Conservation (phyloP, 2,329 filamentous ascomycete genomes). For the Paracoccidioides lutzii region DNA sequence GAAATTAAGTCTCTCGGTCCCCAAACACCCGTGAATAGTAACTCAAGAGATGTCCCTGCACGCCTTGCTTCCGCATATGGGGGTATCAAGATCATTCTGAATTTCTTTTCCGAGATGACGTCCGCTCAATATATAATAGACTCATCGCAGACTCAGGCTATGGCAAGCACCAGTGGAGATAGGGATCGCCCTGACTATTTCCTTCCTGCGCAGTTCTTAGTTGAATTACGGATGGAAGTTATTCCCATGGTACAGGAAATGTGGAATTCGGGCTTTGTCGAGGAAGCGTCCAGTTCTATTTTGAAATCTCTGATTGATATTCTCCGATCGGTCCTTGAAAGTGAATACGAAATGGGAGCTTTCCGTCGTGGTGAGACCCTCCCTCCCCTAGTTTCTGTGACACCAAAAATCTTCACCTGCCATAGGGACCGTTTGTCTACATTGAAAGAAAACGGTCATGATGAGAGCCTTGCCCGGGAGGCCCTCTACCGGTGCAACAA, state of each 20-base stretch:
- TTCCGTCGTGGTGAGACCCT: conserved; percentile 50
- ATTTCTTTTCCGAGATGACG: conserved; percentile 64
- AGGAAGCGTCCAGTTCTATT: conserved; percentile 64
- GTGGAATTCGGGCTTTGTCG: conserved; percentile 75
- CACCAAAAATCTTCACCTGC: conserved; percentile 41
- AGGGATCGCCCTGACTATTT: conserved; percentile 49
- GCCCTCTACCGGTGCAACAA: conserved; percentile 74
- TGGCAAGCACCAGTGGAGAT: conserved; percentile 43
- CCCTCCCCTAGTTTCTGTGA: conserved; percentile 33
- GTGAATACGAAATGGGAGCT: conserved; percentile 60
- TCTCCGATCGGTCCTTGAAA: conserved; percentile 61
- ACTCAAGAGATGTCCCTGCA: conserved; percentile 29
- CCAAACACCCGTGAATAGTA: conserved; percentile 27
- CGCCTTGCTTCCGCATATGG: conserved; percentile 41
- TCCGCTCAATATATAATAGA: conserved; percentile 72
- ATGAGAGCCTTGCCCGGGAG: conserved; percentile 56
- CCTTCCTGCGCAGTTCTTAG: conserved; percentile 60
- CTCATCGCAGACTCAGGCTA: conserved; percentile 48
- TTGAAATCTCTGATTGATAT: conserved; percentile 73
- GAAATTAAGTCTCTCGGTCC: conserved; percentile 41
- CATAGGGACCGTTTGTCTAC: conserved; percentile 35
- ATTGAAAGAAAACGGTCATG: conserved; percentile 37
- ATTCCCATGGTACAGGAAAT: conserved; percentile 63
- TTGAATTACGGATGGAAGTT: conserved; percentile 72
- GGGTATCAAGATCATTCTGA: conserved; percentile 69